These are phyloP conservation scores for Aspergillus hiratsukae DNA, from an alignment of 2,329 filamentous ascomycete species.

Conservation along the genomic window DNA sequence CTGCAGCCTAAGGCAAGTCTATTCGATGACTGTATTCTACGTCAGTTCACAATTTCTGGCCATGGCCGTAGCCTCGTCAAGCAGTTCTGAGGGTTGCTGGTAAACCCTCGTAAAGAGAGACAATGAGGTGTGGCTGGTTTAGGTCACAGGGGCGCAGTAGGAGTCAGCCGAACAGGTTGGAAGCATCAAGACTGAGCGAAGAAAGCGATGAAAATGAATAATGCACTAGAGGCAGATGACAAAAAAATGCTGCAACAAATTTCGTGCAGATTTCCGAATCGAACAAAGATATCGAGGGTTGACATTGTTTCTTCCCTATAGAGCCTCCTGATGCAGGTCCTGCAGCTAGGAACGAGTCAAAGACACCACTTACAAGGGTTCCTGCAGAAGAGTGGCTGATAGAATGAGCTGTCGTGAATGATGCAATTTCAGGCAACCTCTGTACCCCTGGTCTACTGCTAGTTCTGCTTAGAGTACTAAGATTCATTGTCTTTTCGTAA, in stretches of 20 bases:
- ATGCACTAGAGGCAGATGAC: not conserved
- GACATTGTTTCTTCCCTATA: not conserved
- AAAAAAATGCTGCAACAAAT: not conserved
- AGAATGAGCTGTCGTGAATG: not conserved
- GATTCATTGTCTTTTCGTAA: not conserved
- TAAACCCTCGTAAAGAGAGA: not conserved
- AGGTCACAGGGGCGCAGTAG: conserved; percentile 20
- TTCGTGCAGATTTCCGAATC: not conserved
- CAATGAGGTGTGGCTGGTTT: conserved; percentile 9
- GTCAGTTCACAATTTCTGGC: not conserved
- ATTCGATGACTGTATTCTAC: not conserved
- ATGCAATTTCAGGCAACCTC: not conserved
- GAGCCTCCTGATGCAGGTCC: not conserved
- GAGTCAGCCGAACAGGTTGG: conserved; percentile 21
- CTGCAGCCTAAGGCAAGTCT: not conserved
- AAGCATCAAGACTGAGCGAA: not conserved
- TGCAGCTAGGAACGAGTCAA: not conserved
- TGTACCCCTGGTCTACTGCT: not conserved
- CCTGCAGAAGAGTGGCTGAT: not conserved
- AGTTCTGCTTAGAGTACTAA: not conserved
- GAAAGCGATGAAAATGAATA: conserved; percentile 3
- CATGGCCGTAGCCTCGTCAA: not conserved
- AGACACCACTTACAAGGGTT: not conserved
- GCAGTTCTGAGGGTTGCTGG: not conserved
- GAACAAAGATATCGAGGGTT: not conserved